phyloP scores from a whole-genome alignment of 192 early-diverging fungal species.

The Funneliformis mosseae region DNA sequence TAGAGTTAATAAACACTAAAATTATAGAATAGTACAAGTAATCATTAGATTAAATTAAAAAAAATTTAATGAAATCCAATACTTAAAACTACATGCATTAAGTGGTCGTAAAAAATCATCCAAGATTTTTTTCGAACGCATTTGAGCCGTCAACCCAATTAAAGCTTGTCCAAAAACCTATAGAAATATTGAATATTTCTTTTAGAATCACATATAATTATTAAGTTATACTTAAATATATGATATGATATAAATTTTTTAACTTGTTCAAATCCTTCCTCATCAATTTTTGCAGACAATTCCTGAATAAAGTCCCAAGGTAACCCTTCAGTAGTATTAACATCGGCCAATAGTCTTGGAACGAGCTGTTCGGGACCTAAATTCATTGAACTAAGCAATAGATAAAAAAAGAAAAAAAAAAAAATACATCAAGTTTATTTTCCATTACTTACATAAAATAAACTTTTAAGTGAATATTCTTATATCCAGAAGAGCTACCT shows the following conservation, averaged over 20 bases:
- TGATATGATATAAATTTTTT: neutral
- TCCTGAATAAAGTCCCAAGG: constrained; percentile 67
- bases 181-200: neutral
- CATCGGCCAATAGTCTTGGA: constrained; percentile 51
- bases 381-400: neutral
- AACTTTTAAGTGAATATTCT: neutral
- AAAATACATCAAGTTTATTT: neutral
- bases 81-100: constrained; percentile 40
- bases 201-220: neutral
- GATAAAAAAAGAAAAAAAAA: neutral
- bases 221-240: neutral
- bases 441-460: neutral
- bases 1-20: constrained; percentile 53
- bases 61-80: neutral
- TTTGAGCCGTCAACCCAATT: constrained; percentile 48
- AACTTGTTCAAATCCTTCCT: constrained; percentile 68
- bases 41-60: constrained; percentile 12
- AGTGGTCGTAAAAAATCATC: constrained; percentile 50
- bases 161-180: constrained; percentile 63
- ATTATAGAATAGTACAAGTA: constrained; percentile 8
- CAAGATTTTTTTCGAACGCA: constrained; percentile 49
- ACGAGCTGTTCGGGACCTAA: constrained; percentile 53
- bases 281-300: constrained; percentile 58
- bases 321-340: constrained; percentile 61
- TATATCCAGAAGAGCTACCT: constrained; percentile 33